Evolutionary conservation across 2,329 filamentous ascomycete species (phyloP).

Genomic region (Fusarium incarnatum): DNA sequence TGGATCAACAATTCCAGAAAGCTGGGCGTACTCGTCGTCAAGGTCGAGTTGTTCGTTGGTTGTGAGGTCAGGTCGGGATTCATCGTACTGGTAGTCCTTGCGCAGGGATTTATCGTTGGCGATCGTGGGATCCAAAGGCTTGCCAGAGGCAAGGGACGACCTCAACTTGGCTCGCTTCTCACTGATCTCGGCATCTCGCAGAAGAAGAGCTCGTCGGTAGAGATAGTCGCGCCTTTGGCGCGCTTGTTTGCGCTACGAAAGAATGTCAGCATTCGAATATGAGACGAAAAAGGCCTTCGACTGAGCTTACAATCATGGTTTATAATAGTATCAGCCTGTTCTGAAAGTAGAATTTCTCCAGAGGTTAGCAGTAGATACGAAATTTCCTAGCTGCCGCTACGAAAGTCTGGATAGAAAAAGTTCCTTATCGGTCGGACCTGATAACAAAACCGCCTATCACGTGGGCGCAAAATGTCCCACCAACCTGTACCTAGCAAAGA

Average conservation of each 20-base stretch:
- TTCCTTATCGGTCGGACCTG: constrained; percentile 48
- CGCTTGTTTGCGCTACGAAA: constrained; percentile 55
- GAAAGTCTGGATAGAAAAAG: constrained; percentile 42
- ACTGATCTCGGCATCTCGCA: constrained; percentile 91
- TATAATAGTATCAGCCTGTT: constrained; percentile 2
- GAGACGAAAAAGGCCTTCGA: background rate
- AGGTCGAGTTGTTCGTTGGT: constrained; percentile 77
- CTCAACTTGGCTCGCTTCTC: constrained; percentile 91
- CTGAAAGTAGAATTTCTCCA: constrained; percentile 17
- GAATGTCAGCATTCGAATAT: constrained; percentile 35
- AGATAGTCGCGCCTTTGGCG: constrained; percentile 69
- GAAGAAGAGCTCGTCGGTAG: constrained; percentile 86
- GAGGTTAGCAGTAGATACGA: constrained; percentile 19
- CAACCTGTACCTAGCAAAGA: constrained; percentile 47
- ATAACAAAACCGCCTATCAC: constrained; percentile 53
- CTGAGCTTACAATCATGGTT: constrained; percentile 52
- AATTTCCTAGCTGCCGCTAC: constrained; percentile 27
- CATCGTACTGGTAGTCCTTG: constrained; percentile 93
- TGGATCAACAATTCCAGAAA: constrained; percentile 92
- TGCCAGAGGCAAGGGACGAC: constrained; percentile 87
- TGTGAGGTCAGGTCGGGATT: constrained; percentile 76
- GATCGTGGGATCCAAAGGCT: constrained; percentile 82
- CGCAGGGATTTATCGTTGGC: constrained; percentile 87
- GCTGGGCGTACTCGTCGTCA: constrained; percentile 89
- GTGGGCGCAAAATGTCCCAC: constrained; percentile 57